These are phyloP conservation scores for Phialocephala subalpina DNA, from an alignment of 2,329 filamentous ascomycete species.

Conservation along the genomic window DNA sequence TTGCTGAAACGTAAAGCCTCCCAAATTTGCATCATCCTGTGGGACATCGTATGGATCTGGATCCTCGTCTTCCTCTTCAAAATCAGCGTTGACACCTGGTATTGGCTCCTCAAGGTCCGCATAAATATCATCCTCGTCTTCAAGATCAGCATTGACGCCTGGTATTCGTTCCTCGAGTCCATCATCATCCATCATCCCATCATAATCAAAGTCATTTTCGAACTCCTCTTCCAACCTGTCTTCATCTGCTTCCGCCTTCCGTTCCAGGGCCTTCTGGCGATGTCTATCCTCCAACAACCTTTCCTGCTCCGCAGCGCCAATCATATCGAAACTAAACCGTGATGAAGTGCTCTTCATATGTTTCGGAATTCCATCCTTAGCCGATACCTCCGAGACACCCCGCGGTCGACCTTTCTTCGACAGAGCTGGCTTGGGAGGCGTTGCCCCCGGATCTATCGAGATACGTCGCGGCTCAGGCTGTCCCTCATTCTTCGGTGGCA, in stretches of 20 bases:
- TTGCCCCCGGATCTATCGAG: slow-evolving; percentile 38
- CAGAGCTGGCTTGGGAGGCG: slow-evolving; percentile 35
- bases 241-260: slow-evolving; percentile 52
- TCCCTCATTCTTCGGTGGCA: slow-evolving; percentile 35
- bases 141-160: slow-evolving; percentile 57
- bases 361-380: slow-evolving; percentile 58
- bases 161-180: slow-evolving; percentile 74
- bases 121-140: slow-evolving; percentile 35
- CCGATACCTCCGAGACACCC: slow-evolving; percentile 58
- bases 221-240: slow-evolving; percentile 51
- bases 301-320: slow-evolving; percentile 72
- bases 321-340: slow-evolving; percentile 84
- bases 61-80: slow-evolving; percentile 41
- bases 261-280: slow-evolving; percentile 70
- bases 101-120: slow-evolving; percentile 66
- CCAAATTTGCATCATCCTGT: slow-evolving; percentile 31
- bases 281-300: slow-evolving; percentile 78
- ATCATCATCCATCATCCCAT: slow-evolving; percentile 70
- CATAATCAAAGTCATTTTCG: slow-evolving; percentile 69
- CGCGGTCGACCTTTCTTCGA: slow-evolving; percentile 51
- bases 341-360: slow-evolving; percentile 82
- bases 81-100: slow-evolving; percentile 61
- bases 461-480: slow-evolving; percentile 32
- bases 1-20: slow-evolving; percentile 42
- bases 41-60: slow-evolving; percentile 50